Percentiles rank a stretch among this genome's conserved stretches.
phyloP scores from a whole-genome alignment of 768 basidiomycete genomes.

The Kwoniella sp. region DNA sequence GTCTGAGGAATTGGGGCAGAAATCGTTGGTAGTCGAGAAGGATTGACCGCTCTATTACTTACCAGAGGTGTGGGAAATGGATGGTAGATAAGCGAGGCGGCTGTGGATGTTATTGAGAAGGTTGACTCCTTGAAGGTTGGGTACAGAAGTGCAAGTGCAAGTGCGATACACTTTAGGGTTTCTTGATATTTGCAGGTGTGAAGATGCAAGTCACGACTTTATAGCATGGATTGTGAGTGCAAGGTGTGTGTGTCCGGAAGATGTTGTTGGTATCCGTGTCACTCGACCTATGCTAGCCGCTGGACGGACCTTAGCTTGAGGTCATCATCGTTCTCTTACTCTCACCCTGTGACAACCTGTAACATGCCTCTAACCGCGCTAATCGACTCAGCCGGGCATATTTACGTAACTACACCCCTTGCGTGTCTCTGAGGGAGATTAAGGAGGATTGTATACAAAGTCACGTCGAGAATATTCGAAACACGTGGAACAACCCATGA shows the following conservation, averaged over 20 bases:
- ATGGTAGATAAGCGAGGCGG: no score
- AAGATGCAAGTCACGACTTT: neutral
- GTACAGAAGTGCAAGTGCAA: neutral
- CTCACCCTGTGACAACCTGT: neutral
- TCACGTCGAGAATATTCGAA: conserved; percentile 10
- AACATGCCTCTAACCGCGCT: neutral
- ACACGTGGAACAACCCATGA: neutral
- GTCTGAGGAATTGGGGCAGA: neutral
- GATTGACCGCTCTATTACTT: no score
- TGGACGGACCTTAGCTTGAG: neutral
- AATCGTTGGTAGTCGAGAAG: no score
- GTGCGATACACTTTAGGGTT: neutral
- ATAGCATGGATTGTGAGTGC: neutral
- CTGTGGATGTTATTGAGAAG: no score
- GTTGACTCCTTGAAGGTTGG: no score
- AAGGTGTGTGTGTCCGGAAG: neutral
- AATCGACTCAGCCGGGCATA: no score
- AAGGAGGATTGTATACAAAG: conserved; percentile 20
- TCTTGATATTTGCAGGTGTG: neutral
- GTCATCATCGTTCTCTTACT: conserved; percentile 4
- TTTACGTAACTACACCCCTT: no score
- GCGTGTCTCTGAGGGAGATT: no score
- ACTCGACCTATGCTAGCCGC: no score
- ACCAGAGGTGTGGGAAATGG: no score
- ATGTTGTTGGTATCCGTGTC: neutral